phyloP scores from a whole-genome alignment of 192 early-diverging fungal genomes.

The Entomortierella chlamydospora region DNA sequence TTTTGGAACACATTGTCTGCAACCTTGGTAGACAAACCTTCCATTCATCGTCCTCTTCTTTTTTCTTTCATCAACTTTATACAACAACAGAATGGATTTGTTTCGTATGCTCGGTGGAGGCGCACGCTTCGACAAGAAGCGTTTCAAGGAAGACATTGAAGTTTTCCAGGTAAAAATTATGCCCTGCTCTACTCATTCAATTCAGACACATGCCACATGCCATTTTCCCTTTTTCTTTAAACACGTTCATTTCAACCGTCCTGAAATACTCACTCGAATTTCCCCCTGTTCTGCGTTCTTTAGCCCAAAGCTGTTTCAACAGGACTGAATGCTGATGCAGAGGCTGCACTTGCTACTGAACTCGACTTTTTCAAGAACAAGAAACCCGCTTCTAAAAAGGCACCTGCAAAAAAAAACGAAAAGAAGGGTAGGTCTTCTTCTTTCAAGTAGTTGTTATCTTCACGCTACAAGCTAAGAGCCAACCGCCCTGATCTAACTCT shows the following conservation, averaged over 20 bases:
- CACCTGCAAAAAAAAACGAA: conserved; percentile 19
- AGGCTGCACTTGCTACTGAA: conserved; percentile 30
- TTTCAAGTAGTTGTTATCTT: too few relatives aligned
- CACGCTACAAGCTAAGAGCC: too few relatives aligned
- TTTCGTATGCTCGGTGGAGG: conserved; percentile 90
- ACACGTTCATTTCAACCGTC: neutral
- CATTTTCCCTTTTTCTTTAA: too few relatives aligned
- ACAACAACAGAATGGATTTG: conserved; percentile 68
- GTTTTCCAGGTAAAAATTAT: conserved; percentile 76
- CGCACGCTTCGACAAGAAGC: conserved; percentile 87
- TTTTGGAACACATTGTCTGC: too few relatives aligned
- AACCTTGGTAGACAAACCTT: neutral
- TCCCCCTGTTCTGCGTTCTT: neutral
- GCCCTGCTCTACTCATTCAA: neutral
- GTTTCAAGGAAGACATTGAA: conserved; percentile 84
- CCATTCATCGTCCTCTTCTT: too few relatives aligned
- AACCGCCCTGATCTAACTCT: neutral
- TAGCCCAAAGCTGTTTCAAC: conserved; percentile 37
- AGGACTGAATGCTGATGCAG: conserved; percentile 40
- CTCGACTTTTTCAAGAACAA: conserved; percentile 54
- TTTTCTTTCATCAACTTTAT: neutral
- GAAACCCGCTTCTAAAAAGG: conserved; percentile 26
- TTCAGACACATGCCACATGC: too few relatives aligned
- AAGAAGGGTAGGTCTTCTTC: conserved; percentile 19
- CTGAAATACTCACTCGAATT: too few relatives aligned